Percentiles rank a stretch among this genome's conserved stretches.
Conservation (phyloP, 768 basidiomycete species). For the Leccinum rimulosum region DNA sequence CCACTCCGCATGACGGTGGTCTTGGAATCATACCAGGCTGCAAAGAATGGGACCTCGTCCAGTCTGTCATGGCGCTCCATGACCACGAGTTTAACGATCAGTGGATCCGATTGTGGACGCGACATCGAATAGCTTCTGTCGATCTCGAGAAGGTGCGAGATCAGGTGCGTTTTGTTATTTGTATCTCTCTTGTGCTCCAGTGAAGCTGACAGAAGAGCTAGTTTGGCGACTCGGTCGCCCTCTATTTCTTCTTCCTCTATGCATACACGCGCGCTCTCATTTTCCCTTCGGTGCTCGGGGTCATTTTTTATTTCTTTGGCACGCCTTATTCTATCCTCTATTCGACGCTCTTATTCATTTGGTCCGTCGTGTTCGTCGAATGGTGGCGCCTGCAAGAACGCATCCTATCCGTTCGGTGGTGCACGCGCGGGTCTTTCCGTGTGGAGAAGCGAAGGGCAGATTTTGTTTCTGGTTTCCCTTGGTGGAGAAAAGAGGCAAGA, state of each 20-base stretch:
- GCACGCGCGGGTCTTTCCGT: slow-evolving; percentile 71
- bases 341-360: slow-evolving; percentile 72
- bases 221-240: slow-evolving; percentile 81
- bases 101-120: slow-evolving; percentile 79
- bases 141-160: slow-evolving; percentile 70
- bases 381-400: slow-evolving; percentile 89
- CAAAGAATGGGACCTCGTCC: slow-evolving; percentile 75
- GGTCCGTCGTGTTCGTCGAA: slow-evolving; percentile 86
- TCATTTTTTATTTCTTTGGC: slow-evolving; percentile 66
- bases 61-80: slow-evolving; percentile 81
- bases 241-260: slow-evolving; percentile 88
- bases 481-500: slow-evolving; percentile 74
- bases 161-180: slow-evolving; percentile 47
- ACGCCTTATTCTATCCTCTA: slow-evolving; percentile 75
- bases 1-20: slow-evolving; percentile 72
- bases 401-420: slow-evolving; percentile 78
- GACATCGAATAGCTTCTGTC: slow-evolving; percentile 56
- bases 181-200: background rate
- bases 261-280: slow-evolving; percentile 79
- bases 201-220: slow-evolving; percentile 18
- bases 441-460: slow-evolving; percentile 73
- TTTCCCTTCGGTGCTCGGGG: slow-evolving; percentile 71
- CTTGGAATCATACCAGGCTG: slow-evolving; percentile 76
- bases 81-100: slow-evolving; percentile 75
- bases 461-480: slow-evolving; percentile 52